Evolutionary conservation across 2,329 filamentous ascomycete species (phyloP).

Genomic region (Phialophora chinensis): DNA sequence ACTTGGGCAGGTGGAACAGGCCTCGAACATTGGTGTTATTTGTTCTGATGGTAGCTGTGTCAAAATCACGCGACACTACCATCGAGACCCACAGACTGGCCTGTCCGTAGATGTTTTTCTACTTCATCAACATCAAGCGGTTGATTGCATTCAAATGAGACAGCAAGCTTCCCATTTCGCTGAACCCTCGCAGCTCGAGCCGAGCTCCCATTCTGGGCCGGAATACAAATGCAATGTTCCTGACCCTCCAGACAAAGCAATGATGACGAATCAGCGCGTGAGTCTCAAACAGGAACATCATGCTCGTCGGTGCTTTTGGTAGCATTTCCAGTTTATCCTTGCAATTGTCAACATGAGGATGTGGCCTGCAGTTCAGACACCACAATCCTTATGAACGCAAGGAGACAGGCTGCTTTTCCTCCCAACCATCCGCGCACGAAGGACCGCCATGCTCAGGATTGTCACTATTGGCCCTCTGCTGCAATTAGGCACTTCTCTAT

Average conservation of each 20-base stretch:
- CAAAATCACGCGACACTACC: neutral
- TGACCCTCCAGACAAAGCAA: neutral
- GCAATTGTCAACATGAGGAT: neutral
- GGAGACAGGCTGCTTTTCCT: neutral
- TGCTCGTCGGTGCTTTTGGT: neutral
- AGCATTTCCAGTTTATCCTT: neutral
- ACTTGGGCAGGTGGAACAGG: neutral
- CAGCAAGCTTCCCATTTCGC: neutral
- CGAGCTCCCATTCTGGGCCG: slow-evolving; percentile 6
- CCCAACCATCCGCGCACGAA: neutral
- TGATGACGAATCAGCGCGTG: slow-evolving; percentile 3
- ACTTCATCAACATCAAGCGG: neutral
- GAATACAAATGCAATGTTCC: slow-evolving; percentile 6
- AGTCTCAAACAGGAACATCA: slow-evolving; percentile 4
- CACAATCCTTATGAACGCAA: neutral
- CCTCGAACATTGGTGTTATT: neutral
- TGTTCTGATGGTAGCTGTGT: neutral
- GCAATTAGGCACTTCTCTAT: neutral
- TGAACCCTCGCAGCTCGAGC: slow-evolving; percentile 1
- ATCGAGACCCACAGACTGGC: neutral
- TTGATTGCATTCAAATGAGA: neutral
- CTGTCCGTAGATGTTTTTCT: neutral
- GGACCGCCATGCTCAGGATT: neutral
- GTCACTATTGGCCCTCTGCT: neutral
- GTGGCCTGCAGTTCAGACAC: neutral